These are phyloP conservation scores for Brettanomyces sp. DNA, from an alignment of 805 yeast species.

Conservation along the genomic window DNA sequence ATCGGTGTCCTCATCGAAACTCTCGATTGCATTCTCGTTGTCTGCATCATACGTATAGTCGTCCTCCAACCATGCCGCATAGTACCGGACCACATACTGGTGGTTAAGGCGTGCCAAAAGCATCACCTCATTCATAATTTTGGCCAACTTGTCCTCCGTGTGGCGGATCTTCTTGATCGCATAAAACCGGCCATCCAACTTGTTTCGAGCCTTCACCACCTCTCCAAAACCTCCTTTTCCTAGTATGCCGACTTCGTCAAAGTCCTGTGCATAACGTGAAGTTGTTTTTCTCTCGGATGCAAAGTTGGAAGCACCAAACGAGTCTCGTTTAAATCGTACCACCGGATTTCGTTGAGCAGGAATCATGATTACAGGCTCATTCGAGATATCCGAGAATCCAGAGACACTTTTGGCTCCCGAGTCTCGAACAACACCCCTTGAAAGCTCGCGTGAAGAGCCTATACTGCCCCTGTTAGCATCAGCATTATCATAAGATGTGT, in stretches of 20 bases:
- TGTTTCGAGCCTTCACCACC: slow-evolving; percentile 92
- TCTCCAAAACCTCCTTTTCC: slow-evolving; percentile 98
- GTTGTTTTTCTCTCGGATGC: slow-evolving; percentile 16
- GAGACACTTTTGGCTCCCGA: slow-evolving; percentile 4
- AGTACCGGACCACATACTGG: slow-evolving; percentile 92
- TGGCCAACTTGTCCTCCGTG: slow-evolving; percentile 66
- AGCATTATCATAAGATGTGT: not conserved
- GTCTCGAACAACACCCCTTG: not conserved
- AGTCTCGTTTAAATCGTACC: slow-evolving; percentile 17
- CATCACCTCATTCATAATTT: slow-evolving; percentile 84
- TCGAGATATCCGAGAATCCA: slow-evolving; percentile 16
- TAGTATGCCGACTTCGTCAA: slow-evolving; percentile 84
- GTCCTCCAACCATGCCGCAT: slow-evolving; percentile 96
- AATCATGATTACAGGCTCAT: slow-evolving; percentile 8
- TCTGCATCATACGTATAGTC: slow-evolving; percentile 24
- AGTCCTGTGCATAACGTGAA: slow-evolving; percentile 84
- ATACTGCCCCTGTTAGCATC: not conserved
- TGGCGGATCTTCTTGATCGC: slow-evolving; percentile 91
- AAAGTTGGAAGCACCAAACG: slow-evolving; percentile 16
- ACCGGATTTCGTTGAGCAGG: slow-evolving; percentile 4
- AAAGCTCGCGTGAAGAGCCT: not conserved
- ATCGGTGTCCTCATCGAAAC: slow-evolving; percentile 16
- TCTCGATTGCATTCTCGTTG: slow-evolving; percentile 18
- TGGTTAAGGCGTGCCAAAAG: slow-evolving; percentile 86
- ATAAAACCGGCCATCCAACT: slow-evolving; percentile 88